phyloP scores from a whole-genome alignment of 495 filamentous ascomycete genomes.

The Parathielavia hyrcaniae region DNA sequence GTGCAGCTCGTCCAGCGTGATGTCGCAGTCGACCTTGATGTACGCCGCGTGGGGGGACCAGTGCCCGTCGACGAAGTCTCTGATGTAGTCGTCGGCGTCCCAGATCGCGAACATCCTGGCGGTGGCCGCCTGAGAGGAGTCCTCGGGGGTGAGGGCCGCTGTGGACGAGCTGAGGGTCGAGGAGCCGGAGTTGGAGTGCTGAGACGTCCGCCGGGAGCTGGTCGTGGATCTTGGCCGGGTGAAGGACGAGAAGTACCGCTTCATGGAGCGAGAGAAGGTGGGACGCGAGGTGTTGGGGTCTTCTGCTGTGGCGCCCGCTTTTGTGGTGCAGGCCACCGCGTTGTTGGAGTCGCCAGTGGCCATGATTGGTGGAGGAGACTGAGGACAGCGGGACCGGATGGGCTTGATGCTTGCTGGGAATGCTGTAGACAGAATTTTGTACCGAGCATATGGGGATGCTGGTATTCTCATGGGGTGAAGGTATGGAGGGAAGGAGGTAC shows the following conservation, averaged over 20 bases:
- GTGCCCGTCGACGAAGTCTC: conserved; percentile 13
- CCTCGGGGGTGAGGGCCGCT: not conserved
- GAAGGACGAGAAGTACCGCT: too few relatives aligned
- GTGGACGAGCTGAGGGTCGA: not conserved
- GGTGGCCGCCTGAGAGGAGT: not conserved
- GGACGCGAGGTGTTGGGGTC: too few relatives aligned
- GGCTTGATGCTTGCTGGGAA: not conserved
- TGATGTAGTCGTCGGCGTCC: conserved; percentile 20
- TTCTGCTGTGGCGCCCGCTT: too few relatives aligned
- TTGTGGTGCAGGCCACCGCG: too few relatives aligned
- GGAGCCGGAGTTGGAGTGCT: too few relatives aligned
- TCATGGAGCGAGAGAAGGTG: too few relatives aligned
- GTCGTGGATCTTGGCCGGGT: too few relatives aligned
- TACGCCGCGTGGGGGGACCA: conserved; percentile 11
- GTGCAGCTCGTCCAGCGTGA: conserved; percentile 19
- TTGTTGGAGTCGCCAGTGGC: too few relatives aligned
- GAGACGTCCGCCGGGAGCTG: not conserved
- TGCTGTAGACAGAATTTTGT: not conserved
- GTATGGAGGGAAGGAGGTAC: too few relatives aligned
- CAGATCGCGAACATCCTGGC: not conserved
- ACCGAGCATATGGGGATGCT: too few relatives aligned
- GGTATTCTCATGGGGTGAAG: too few relatives aligned
- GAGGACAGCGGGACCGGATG: not conserved
- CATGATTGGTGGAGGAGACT: too few relatives aligned
- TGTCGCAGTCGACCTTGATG: conserved; percentile 16